These are phyloP conservation scores for Nakazawaea ernobii DNA, from an alignment of 805 yeast genomes.

Conservation along the genomic window DNA sequence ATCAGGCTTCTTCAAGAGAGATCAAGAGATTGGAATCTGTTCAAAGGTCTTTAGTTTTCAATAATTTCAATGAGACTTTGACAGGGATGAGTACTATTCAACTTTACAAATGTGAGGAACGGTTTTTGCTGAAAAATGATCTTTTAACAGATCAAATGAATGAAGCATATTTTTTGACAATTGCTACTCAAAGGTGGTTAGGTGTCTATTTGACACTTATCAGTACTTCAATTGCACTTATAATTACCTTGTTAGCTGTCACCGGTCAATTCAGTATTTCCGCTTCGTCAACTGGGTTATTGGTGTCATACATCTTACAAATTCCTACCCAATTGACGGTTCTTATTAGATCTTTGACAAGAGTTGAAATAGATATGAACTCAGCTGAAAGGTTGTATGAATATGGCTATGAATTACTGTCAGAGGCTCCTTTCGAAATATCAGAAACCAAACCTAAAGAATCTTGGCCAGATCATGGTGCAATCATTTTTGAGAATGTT, in stretches of 20 bases:
- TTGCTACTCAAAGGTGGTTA: conserved; percentile 54
- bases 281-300: conserved; percentile 49
- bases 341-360: conserved; percentile 46
- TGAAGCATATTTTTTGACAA: conserved; percentile 46
- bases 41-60: conserved; percentile 45
- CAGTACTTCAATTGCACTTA: conserved; percentile 42
- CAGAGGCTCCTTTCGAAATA: conserved; percentile 20
- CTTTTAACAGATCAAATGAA: conserved; percentile 33
- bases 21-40: conserved; percentile 46
- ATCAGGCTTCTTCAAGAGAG: conserved; percentile 46
- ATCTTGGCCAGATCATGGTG: conserved; percentile 49
- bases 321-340: conserved; percentile 46
- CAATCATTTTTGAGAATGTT: conserved; percentile 42
- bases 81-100: conserved; percentile 44
- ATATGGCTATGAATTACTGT: conserved; percentile 23
- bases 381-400: conserved; percentile 47
- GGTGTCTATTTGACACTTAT: conserved; percentile 44
- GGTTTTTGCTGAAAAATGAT: conserved; percentile 40
- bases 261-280: conserved; percentile 45
- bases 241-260: conserved; percentile 46
- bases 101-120: conserved; percentile 30
- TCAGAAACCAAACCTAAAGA: conserved; percentile 34
- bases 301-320: conserved; percentile 47
- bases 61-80: conserved; percentile 44
- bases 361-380: conserved; percentile 54